Conservation (phyloP, 148 eudicot species). For the Vaccinium macrocarpon region DNA sequence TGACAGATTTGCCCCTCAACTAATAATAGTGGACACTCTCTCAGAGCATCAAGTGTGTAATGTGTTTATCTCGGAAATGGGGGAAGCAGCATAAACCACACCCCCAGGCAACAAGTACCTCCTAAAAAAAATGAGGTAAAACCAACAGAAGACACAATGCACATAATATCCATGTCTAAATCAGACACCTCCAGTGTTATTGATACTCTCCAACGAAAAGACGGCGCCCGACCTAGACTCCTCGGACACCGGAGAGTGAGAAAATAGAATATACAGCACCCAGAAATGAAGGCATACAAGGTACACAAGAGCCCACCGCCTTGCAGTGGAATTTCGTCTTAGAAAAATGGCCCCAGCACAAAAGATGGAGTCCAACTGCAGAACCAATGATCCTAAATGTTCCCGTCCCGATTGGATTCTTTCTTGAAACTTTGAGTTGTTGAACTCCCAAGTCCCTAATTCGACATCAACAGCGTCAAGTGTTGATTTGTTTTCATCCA, state of each 20-base stretch:
- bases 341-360: slow-evolving; percentile 65
- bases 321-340: slow-evolving; percentile 74
- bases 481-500: slow-evolving; percentile 63
- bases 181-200: slow-evolving; percentile 51
- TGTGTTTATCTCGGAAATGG: neutral
- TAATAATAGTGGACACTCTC: neutral
- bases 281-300: slow-evolving; percentile 31
- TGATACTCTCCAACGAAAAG: slow-evolving; percentile 75
- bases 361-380: slow-evolving; percentile 77
- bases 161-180: neutral
- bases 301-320: slow-evolving; percentile 42
- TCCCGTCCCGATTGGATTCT: slow-evolving; percentile 67
- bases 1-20: neutral
- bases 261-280: slow-evolving; percentile 33
- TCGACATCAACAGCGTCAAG: slow-evolving; percentile 40
- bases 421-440: slow-evolving; percentile 51
- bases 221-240: slow-evolving; percentile 68
- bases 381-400: slow-evolving; percentile 72
- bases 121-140: slow-evolving; percentile 11
- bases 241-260: slow-evolving; percentile 59
- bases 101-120: slow-evolving; percentile 9
- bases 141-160: neutral
- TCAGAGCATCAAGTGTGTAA: neutral
- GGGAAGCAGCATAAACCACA: slow-evolving; percentile 1
- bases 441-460: slow-evolving; percentile 45